Evolutionary conservation across 768 basidiomycete genomes (phyloP).

Genomic region (Lactarius vividus): DNA sequence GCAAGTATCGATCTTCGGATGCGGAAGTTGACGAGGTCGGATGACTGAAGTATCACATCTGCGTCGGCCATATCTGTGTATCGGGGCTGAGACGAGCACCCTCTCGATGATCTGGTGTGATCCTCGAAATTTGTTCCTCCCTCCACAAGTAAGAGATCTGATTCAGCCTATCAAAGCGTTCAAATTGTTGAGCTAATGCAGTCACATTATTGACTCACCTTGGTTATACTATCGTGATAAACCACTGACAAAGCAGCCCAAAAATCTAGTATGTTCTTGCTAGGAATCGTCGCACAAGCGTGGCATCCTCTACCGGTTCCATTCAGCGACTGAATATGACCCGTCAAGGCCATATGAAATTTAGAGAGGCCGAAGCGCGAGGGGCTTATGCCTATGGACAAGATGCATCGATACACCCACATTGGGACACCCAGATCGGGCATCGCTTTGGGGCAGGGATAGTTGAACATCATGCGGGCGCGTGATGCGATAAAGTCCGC

Average conservation of each 20-base stretch:
- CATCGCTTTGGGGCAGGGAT: not conserved
- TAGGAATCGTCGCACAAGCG: not conserved
- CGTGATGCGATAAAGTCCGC: not conserved
- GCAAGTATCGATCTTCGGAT: not conserved
- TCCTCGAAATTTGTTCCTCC: not conserved
- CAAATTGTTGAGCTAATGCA: not conserved
- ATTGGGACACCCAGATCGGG: not conserved
- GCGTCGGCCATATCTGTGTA: not conserved
- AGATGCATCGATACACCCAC: too few species aligned
- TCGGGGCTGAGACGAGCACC: too few species aligned
- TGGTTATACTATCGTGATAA: not conserved
- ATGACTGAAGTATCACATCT: conserved; percentile 8
- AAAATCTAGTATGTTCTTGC: not conserved
- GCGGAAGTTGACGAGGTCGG: conserved; percentile 1
- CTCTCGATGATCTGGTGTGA: not conserved
- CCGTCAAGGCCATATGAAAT: not conserved
- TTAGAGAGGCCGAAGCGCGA: not conserved
- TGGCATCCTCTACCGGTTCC: not conserved
- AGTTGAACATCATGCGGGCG: not conserved
- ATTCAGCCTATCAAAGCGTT: not conserved
- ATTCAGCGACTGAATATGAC: not conserved
- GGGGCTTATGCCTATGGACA: not conserved
- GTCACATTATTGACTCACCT: not conserved
- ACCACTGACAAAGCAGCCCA: conserved; percentile 4
- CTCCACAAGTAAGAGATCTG: not conserved